These are phyloP conservation scores for Kwoniella mangroviensis DNA, from an alignment of 768 basidiomycete species.

Conservation along the genomic window DNA sequence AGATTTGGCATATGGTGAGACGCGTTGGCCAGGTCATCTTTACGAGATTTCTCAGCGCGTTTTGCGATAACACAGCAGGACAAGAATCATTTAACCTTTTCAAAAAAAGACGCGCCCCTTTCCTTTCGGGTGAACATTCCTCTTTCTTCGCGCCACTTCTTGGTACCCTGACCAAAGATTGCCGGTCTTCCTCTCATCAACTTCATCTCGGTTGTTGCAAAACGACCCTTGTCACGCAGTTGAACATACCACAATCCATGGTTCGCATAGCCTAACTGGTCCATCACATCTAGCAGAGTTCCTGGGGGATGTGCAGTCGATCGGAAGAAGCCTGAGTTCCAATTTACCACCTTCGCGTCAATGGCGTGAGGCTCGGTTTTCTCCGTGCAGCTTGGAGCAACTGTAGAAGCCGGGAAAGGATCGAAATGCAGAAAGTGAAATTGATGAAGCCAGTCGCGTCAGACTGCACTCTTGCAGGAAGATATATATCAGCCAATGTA, in stretches of 20 bases:
- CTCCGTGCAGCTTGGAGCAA: background rate
- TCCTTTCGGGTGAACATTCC: conserved; percentile 21
- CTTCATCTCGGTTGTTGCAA: background rate
- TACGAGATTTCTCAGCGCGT: background rate
- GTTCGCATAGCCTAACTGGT: background rate
- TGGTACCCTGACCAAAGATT: background rate
- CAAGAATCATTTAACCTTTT: background rate
- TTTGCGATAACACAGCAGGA: background rate
- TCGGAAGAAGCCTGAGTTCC: background rate
- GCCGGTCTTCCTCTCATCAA: conserved; percentile 7
- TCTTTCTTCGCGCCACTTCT: conserved; percentile 3
- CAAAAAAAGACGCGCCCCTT: conserved; percentile 20
- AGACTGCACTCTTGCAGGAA: background rate
- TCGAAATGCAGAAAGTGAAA: background rate
- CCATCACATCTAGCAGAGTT: background rate
- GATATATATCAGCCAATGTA: background rate
- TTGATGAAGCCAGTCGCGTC: conserved; percentile 9
- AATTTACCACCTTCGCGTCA: background rate
- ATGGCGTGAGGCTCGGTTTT: conserved; percentile 10
- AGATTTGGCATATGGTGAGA: too few species aligned
- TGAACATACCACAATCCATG: background rate
- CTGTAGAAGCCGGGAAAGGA: background rate
- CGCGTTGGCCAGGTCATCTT: background rate
- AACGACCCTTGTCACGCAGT: conserved; percentile 10
- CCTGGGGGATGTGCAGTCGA: conserved; percentile 12